Conservation (phyloP, 768 basidiomycete genomes). For the Hypholoma sublateritium region DNA sequence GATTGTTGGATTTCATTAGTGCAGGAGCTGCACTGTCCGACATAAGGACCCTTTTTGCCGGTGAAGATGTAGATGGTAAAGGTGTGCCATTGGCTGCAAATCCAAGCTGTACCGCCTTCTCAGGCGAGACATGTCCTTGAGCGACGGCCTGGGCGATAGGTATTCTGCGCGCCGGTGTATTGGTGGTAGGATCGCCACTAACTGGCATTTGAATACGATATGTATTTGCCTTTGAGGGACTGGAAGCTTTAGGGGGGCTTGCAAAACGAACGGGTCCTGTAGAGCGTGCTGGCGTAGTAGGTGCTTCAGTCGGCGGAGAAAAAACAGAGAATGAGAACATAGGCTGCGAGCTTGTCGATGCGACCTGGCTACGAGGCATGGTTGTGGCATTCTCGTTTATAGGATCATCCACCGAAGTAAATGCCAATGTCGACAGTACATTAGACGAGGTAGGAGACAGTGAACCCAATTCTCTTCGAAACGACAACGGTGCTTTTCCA, state of each 20-base stretch:
- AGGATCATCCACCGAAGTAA: conserved; percentile 9
- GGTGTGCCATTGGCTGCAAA: conserved; percentile 21
- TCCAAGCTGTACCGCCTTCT: conserved; percentile 40
- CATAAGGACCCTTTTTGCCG: conserved; percentile 24
- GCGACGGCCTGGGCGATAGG: conserved; percentile 52
- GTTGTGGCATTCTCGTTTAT: conserved; percentile 5
- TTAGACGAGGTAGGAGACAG: conserved; percentile 58
- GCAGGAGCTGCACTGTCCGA: conserved; percentile 20
- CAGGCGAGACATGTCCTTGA: conserved; percentile 49
- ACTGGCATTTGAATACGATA: conserved; percentile 27
- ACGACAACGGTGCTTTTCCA: conserved; percentile 18
- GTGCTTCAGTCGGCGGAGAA: conserved; percentile 23
- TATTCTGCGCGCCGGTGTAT: conserved; percentile 67
- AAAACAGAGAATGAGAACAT: conserved; percentile 28
- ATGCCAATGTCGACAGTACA: conserved; percentile 23
- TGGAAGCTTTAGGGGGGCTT: conserved; percentile 25
- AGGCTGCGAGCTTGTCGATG: conserved; percentile 14
- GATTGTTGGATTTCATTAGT: conserved; percentile 12
- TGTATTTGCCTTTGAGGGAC: conserved; percentile 32
- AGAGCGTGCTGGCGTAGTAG: conserved; percentile 18
- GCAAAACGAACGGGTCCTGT: conserved; percentile 24
- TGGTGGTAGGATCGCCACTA: conserved; percentile 38
- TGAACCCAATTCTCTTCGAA: conserved; percentile 47
- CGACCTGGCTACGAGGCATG: conserved; percentile 6
- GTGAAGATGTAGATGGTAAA: conserved; percentile 17